phyloP scores from a whole-genome alignment of 441 rosid species.

The Eruca vesicaria region DNA sequence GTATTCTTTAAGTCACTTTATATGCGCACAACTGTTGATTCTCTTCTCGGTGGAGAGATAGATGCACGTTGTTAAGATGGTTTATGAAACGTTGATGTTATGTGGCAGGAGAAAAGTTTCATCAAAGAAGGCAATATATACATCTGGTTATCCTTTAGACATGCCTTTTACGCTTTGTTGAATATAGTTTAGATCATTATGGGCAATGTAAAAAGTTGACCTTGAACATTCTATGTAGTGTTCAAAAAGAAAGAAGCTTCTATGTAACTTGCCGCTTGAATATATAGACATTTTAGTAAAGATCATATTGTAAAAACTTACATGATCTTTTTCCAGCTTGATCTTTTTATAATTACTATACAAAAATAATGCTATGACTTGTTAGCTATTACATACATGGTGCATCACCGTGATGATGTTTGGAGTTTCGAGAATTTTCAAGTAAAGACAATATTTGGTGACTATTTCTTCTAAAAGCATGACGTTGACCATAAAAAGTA shows the following conservation, averaged over 20 bases:
- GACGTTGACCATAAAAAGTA: not conserved
- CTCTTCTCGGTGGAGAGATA: conserved; percentile 9
- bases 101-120: conserved; percentile 59
- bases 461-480: conserved; percentile 1
- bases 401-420: not conserved
- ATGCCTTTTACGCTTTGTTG: not conserved
- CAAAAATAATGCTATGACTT: not conserved
- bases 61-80: not conserved
- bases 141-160: not conserved
- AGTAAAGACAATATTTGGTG: conserved; percentile 5
- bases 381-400: not conserved
- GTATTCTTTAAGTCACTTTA: conserved; percentile 30
- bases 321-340: not conserved
- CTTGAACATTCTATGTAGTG: conserved; percentile 2
- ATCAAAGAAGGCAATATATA: conserved; percentile 40
- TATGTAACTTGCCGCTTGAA: not conserved
- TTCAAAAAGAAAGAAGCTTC: not conserved
- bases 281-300: not conserved
- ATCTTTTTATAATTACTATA: not conserved
- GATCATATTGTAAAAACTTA: not conserved
- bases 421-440: not conserved
- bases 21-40: not conserved
- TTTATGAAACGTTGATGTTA: not conserved
- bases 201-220: conserved; percentile 13
- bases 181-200: not conserved